phyloP scores from a whole-genome alignment of 306 rosid genomes.

The Sphenostylis stenocarpa region DNA sequence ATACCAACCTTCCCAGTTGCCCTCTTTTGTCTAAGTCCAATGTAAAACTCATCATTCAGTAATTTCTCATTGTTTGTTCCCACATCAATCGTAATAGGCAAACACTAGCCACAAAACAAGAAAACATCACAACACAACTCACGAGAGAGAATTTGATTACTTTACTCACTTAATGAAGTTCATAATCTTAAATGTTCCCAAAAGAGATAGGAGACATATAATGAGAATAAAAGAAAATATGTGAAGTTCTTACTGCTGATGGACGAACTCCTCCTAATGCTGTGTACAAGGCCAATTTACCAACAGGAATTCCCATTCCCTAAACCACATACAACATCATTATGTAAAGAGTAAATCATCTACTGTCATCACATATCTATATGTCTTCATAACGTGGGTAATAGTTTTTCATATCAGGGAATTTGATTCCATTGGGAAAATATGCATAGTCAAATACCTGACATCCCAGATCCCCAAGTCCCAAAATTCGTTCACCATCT shows the following conservation, averaged over 20 bases:
- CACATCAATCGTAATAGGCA: conserved; percentile 15
- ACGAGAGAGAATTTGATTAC: not conserved
- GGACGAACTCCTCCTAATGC: conserved; percentile 5
- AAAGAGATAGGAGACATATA: not conserved
- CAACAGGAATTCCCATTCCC: conserved; percentile 20
- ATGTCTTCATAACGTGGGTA: not conserved
- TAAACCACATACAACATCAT: not conserved
- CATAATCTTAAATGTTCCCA: not conserved
- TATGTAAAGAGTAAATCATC: not conserved
- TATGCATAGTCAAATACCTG: conserved; percentile 48
- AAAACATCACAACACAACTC: not conserved
- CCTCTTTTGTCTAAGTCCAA: conserved; percentile 13
- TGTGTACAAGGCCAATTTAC: conserved; percentile 16
- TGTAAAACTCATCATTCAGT: conserved; percentile 12
- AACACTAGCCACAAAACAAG: not conserved
- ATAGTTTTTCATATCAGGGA: not conserved
- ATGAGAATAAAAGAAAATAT: not conserved
- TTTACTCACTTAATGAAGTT: not conserved
- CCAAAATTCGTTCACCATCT: conserved; percentile 83
- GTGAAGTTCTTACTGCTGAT: not conserved
- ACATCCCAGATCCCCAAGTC: conserved; percentile 92
- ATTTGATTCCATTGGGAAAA: not conserved
- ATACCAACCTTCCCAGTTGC: conserved; percentile 15
- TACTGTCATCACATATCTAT: not conserved
- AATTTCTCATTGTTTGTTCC: conserved; percentile 15